Conservation (phyloP, 371 early-diverging fungal genomes). For the Encephalitozoon romaleae region DNA sequence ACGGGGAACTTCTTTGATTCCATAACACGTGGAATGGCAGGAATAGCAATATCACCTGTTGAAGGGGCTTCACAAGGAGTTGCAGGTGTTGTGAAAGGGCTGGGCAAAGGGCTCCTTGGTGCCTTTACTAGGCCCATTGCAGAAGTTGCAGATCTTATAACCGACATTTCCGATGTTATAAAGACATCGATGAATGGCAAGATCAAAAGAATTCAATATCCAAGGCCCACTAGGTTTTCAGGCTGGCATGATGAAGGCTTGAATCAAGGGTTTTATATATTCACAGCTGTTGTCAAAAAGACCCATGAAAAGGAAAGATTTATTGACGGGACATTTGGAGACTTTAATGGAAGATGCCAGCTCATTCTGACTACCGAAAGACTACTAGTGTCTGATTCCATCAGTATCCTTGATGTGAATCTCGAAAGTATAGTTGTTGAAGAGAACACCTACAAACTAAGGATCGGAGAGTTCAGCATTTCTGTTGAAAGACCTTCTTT, state of each 20-base stretch:
- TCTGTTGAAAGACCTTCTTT: slow-evolving; percentile 2
- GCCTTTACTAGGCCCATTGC: not conserved
- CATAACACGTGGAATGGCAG: not conserved
- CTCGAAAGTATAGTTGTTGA: not conserved
- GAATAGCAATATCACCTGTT: not conserved
- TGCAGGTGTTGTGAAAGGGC: not conserved
- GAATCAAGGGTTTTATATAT: slow-evolving; percentile 16
- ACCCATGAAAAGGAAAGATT: not conserved
- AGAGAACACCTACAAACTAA: not conserved
- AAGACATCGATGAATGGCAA: not conserved
- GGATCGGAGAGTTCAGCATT: not conserved
- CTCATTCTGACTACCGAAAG: slow-evolving; percentile 8
- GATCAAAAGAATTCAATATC: slow-evolving; percentile 1
- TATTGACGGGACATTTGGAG: slow-evolving; percentile 12
- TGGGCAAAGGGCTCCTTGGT: not conserved
- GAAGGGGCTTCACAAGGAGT: not conserved
- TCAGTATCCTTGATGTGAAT: not conserved
- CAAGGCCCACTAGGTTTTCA: not conserved
- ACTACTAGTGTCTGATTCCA: not conserved
- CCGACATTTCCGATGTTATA: not conserved
- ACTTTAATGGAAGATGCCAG: not conserved
- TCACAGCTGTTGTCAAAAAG: not conserved
- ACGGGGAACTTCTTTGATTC: not conserved
- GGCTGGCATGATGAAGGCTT: slow-evolving; percentile 4
- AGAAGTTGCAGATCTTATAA: not conserved